Conservation (phyloP, 768 basidiomycete genomes). For the Boletus reticuloceps region DNA sequence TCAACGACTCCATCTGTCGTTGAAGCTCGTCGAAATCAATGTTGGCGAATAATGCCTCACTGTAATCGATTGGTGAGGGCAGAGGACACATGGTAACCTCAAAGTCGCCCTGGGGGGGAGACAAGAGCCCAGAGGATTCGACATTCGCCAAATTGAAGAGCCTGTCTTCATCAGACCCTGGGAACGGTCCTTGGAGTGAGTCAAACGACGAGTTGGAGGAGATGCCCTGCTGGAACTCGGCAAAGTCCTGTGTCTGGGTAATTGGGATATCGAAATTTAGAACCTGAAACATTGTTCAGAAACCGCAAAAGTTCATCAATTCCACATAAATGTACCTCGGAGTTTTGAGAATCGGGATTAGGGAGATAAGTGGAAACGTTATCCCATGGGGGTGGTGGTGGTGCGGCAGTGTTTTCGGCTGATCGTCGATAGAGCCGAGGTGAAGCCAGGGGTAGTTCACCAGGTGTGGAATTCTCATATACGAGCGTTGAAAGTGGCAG, state of each 20-base stretch:
- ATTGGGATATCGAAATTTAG: conserved; percentile 15
- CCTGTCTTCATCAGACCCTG: conserved; percentile 31
- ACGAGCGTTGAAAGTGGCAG: conserved; percentile 5
- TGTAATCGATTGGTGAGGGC: conserved; percentile 4
- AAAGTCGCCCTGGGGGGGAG: conserved; percentile 37
- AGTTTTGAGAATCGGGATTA: not conserved
- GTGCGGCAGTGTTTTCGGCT: not conserved
- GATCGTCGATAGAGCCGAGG: conserved; percentile 2
- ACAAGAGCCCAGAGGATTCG: conserved; percentile 28
- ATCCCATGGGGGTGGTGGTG: conserved; percentile 9
- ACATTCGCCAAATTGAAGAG: conserved; percentile 37
- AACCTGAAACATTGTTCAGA: conserved; percentile 2
- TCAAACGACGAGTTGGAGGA: conserved; percentile 12
- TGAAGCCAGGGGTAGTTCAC: not conserved
- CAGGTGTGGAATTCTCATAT: not conserved
- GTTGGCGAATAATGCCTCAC: conserved; percentile 19
- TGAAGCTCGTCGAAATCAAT: conserved; percentile 19
- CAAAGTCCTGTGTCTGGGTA: conserved; percentile 5
- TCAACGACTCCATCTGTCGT: conserved; percentile 2
- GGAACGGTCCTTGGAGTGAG: conserved; percentile 30
- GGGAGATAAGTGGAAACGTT: conserved; percentile 1
- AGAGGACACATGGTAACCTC: conserved; percentile 30
- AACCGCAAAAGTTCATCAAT: not conserved
- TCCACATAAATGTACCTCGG: conserved; percentile 5
- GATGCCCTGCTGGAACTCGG: not conserved